Conservation (phyloP, 306 rosid species). For the Boehmeria nivea region DNA sequence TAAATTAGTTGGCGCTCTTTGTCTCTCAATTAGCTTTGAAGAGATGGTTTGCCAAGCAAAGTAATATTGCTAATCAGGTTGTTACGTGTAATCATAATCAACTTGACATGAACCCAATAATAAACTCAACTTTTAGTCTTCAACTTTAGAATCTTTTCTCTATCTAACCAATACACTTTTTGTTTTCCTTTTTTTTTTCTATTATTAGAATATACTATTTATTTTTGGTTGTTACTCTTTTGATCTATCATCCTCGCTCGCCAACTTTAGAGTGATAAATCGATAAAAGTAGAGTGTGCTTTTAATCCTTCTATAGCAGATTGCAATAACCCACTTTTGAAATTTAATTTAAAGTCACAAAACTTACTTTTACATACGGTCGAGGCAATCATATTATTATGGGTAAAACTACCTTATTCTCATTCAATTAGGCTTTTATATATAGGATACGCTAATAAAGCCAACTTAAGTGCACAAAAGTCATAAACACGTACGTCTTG, state of each 20-base stretch:
- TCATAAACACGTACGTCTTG: no score
- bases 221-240: neutral
- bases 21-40: neutral
- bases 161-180: constrained; percentile 1
- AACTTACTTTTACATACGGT: no score
- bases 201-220: constrained; percentile 7
- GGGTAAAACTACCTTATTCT: no score
- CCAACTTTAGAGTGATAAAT: constrained; percentile 8
- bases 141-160: neutral
- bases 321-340: no score
- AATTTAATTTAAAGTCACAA: no score
- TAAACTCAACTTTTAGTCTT: constrained; percentile 13
- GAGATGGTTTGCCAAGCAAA: neutral
- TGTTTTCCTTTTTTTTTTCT: constrained; percentile 9
- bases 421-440: no score
- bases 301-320: no score
- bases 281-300: constrained; percentile 20
- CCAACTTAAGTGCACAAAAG: no score
- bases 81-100: constrained; percentile 10
- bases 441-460: no score
- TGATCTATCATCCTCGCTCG: constrained; percentile 2
- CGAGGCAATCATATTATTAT: no score
- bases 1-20: constrained; percentile 2
- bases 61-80: neutral
- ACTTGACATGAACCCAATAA: constrained; percentile 16